A percentile compares a stretch with the other conserved stretches of the same genome.
These are phyloP conservation scores for Ogataea zsoltii DNA, from an alignment of 805 yeast species.

Conservation along the genomic window DNA sequence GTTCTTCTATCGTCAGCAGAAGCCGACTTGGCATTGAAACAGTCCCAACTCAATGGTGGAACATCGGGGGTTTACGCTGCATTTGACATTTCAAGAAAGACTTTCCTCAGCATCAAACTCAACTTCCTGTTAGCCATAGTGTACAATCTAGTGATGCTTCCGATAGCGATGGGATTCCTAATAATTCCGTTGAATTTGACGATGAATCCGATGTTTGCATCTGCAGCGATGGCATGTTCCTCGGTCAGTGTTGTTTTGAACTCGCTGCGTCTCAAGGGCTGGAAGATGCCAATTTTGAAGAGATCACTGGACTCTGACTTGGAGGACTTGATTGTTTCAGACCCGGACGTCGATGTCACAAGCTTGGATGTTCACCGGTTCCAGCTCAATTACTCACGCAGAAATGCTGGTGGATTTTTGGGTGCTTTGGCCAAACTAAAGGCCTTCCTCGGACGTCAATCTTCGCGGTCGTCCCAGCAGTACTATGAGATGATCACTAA, in stretches of 20 bases:
- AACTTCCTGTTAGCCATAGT: conserved; percentile 87
- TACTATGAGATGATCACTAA: conserved; percentile 1
- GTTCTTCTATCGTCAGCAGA: conserved; percentile 58
- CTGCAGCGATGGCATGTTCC: conserved; percentile 90
- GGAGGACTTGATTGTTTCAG: conserved; percentile 9
- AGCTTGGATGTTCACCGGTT: not conserved
- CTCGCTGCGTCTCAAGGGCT: conserved; percentile 69
- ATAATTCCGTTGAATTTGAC: conserved; percentile 71
- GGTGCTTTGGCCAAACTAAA: not conserved
- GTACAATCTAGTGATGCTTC: conserved; percentile 83
- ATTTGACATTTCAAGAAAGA: conserved; percentile 64
- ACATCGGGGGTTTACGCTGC: conserved; percentile 59
- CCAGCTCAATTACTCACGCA: not conserved
- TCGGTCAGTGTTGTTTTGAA: conserved; percentile 85
- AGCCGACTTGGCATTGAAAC: conserved; percentile 11
- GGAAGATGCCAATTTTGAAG: conserved; percentile 39
- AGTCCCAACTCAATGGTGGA: conserved; percentile 24
- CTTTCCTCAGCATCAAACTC: conserved; percentile 71
- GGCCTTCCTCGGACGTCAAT: not conserved
- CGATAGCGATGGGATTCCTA: conserved; percentile 92
- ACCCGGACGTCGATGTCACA: conserved; percentile 16
- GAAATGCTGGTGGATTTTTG: not conserved
- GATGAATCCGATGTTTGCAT: conserved; percentile 86
- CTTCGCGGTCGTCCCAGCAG: not conserved
- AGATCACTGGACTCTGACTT: not conserved